Evolutionary conservation across 2,329 filamentous ascomycete genomes (phyloP), one percentile per base, ranked within the genome.

Genomic region (Fusarium beomiforme): DNA sequence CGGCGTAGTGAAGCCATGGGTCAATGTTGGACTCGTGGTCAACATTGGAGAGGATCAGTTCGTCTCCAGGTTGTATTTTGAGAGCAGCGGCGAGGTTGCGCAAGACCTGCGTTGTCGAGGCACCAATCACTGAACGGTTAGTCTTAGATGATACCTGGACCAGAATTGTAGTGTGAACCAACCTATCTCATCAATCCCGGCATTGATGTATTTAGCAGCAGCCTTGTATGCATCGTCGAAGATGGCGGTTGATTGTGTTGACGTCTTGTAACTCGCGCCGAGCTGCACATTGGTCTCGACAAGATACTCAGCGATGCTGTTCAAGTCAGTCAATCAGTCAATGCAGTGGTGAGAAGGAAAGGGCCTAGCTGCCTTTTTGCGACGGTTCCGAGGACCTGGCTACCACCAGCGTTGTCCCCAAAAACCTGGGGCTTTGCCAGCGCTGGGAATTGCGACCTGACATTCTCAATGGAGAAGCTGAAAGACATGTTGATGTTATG

Each of bases 1-100:
- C 39, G 8, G 53, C 53, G 21, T 29, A 56, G 8, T 56, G 53
- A 12, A 44, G 21, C 53, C 53, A 56, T 8, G 53, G 53, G 21
- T 56, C 53, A 44, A 56, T 56, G 5, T 56, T 56, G 29, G 53
- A 56, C 53, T 56, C 53, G n/a, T 56, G 53, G 29, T 56, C 53
- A 26, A 44, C 8, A 1, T 44, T 7, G 16, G 53, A 21, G 21
- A 56, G 53, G 16, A 56, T 23, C 16, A 56, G 8, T 29, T 56
- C 53, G 21, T 56, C 53, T 29, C 53, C 53, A 19, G 53, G 36
- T n/a, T 56, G 24, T 34, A 56, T 6, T 4, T 16, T 56, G 29
- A 56, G 53, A 44, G 41, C 53, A 5, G 53, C 41, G 6, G 53
- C 31, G 21, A 56, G 53, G 31, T 56, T 56, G 53, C 53, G 53